Conservation (phyloP, 176 grass and related monocot species). For the Poa annua region DNA sequence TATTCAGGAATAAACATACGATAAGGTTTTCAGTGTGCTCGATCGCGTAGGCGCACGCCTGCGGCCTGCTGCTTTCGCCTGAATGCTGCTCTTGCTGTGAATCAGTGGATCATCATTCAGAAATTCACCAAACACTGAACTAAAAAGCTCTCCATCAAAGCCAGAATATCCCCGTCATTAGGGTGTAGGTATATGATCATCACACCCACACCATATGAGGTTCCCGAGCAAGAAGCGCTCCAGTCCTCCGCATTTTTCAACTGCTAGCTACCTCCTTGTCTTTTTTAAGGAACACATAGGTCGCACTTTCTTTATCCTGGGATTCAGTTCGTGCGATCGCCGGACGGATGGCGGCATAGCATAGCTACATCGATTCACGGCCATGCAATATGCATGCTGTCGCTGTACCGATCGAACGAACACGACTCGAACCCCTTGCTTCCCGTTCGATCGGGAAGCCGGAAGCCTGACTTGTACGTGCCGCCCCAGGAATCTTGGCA, state of each 20-base stretch:
- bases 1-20: background rate
- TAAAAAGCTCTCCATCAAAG: background rate
- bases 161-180: background rate
- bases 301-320: background rate
- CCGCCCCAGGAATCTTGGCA: background rate
- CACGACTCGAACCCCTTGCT: no score
- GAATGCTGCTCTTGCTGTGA: background rate
- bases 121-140: background rate
- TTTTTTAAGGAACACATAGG: background rate
- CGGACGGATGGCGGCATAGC: background rate
- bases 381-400: background rate
- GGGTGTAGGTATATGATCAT: background rate
- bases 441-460: background rate
- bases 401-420: background rate
- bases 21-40: background rate
- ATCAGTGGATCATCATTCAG: background rate
- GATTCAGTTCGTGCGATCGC: no score
- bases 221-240: background rate
- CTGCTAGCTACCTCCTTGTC: background rate
- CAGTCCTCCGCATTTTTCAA: background rate
- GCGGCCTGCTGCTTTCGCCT: background rate
- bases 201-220: background rate
- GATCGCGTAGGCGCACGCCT: background rate
- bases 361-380: background rate
- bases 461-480: constrained; percentile 33